Base-by-base conservation (phyloP, 176 grass and related monocot genomes). In the Panicum miliaceum region DNA sequence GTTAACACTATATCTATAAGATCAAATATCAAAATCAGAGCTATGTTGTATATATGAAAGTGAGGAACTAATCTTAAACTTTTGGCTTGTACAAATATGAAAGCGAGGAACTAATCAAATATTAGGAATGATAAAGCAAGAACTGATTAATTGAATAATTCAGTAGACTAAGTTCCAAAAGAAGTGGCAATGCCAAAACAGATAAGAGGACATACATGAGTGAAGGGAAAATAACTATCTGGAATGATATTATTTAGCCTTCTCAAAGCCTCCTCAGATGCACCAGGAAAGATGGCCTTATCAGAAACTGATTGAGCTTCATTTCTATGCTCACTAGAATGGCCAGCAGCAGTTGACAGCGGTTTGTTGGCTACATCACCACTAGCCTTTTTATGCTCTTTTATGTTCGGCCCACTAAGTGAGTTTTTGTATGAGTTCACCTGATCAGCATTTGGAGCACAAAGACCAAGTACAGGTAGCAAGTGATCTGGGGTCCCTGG, bases 371-470 rank as follows among this genome's bases (percentile, higher is more conserved):
- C 12, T 77, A 78, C 42, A 52, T 88, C 83, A 67, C 64, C 84
- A 75, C 65, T 90, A 73, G 71, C 37, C 90, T 48, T 80, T 86
- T 78, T 88, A 32, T 85, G 87, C 32, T 90, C 93, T 74, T 86
- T 90, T 69, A 53, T 68, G 65, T 58, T 95, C 41, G 84, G 62
- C 52, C 63, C 79, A 75, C 62, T 47, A 80, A 59, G 52, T 56
- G 79, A 70, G 68, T 88, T 86, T 88, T 87, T 84, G 72, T 85
- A 88, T 16, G 76, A 77, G 42, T 85, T 92, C 81, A 84, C 20
- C 80, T 92, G 87, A 95, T 86, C 86, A 79, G 93, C 93, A 88
- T 96, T 96, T 75, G 97, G 97, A 85, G 97, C 97, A 86, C 84
- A 91, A 81, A 99, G 88, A 56, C 97, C 97, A 83, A 99, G 86